A percentile compares a stretch with the other conserved stretches of the same genome.
These are phyloP conservation scores for Pittosporum tobira DNA, from an alignment of 129 eudicot genomes.

Conservation along the genomic window DNA sequence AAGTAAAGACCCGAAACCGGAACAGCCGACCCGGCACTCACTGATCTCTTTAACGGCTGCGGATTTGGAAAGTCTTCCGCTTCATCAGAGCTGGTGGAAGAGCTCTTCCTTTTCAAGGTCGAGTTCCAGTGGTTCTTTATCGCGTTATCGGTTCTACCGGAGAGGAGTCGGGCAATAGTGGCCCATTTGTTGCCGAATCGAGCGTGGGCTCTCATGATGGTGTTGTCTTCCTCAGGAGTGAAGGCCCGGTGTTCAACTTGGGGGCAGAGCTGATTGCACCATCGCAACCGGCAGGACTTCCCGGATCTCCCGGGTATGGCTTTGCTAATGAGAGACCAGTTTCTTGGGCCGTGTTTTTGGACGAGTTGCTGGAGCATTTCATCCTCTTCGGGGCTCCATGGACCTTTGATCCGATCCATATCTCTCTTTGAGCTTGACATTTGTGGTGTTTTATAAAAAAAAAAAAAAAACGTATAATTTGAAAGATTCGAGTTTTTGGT, in stretches of 20 bases:
- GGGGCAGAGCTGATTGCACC: slow-evolving; percentile 97
- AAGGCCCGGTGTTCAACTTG: slow-evolving; percentile 91
- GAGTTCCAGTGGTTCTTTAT: slow-evolving; percentile 89
- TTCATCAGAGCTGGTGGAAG: slow-evolving; percentile 48
- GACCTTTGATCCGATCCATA: slow-evolving; percentile 92
- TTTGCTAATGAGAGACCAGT: slow-evolving; percentile 84
- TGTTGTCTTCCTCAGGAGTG: slow-evolving; percentile 75
- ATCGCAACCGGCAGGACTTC: slow-evolving; percentile 72
- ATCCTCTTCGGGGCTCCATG: slow-evolving; percentile 97
- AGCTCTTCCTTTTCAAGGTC: slow-evolving; percentile 57
- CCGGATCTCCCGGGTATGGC: slow-evolving; percentile 81
- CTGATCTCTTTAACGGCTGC: slow-evolving; percentile 60
- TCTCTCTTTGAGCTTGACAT: slow-evolving; percentile 13
- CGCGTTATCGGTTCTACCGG: slow-evolving; percentile 92
- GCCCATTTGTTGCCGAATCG: slow-evolving; percentile 92
- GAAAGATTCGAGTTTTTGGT: not conserved
- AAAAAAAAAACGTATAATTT: not conserved
- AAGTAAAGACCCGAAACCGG: slow-evolving; percentile 44
- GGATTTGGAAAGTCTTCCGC: slow-evolving; percentile 30
- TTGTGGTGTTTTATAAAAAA: not conserved
- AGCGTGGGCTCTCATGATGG: slow-evolving; percentile 75
- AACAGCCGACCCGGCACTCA: slow-evolving; percentile 65
- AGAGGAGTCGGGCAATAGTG: slow-evolving; percentile 67
- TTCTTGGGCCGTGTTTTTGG: slow-evolving; percentile 70
- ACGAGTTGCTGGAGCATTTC: slow-evolving; percentile 60